Evolutionary conservation across 306 rosid genomes (phyloP).

Genomic region (Sindora glabra): DNA sequence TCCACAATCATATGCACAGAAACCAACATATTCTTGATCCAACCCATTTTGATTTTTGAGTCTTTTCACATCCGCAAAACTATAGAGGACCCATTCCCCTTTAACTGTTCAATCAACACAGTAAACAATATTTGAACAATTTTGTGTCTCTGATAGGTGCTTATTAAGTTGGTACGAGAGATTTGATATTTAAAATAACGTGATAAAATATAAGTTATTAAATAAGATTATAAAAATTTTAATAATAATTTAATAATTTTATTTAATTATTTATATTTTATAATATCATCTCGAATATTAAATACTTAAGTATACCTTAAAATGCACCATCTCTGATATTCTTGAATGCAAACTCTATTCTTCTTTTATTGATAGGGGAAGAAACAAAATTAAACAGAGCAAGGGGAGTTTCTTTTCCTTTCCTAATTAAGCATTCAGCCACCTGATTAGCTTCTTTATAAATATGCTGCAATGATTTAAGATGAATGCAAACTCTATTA

Average conservation of each 20-base stretch:
- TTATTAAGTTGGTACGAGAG: too few species aligned
- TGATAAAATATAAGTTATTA: too few species aligned
- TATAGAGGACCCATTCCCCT: not conserved
- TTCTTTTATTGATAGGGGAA: not conserved
- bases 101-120: not conserved
- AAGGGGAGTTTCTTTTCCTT: not conserved
- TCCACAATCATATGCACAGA: conserved; percentile 36
- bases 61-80: conserved; percentile 24
- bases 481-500: not conserved
- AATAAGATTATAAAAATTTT: too few species aligned
- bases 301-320: too few species aligned
- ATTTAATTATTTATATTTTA: too few species aligned
- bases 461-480: too few species aligned
- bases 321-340: too few species aligned
- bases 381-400: not conserved
- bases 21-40: conserved; percentile 22
- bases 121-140: too few species aligned
- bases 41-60: conserved; percentile 26
- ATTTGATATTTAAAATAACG: too few species aligned
- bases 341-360: not conserved
- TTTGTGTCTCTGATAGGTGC: too few species aligned
- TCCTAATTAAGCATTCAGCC: not conserved
- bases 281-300: too few species aligned
- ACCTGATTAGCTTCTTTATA: not conserved
- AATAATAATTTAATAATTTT: too few species aligned